Base-by-base conservation (phyloP, 1,284 basidiomycete species). In the Ganoderma multipileum region DNA sequence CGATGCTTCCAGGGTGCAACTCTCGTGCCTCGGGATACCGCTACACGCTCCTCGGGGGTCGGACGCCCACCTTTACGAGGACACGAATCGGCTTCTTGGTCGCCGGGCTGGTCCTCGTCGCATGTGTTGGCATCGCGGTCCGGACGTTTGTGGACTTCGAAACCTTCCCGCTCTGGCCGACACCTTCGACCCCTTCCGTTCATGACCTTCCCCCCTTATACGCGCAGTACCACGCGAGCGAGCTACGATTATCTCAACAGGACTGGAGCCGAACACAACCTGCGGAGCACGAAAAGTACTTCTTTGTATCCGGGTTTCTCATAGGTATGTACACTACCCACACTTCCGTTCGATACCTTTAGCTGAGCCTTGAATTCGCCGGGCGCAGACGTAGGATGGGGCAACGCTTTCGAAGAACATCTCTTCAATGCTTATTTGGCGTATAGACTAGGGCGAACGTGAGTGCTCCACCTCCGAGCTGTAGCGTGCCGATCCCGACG, bases 361-460 rank as follows among this genome's bases (percentile, higher is more conserved):
- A 7, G 52, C 52, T 33, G 28, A 55, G 16, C 20, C 28, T 4
- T 14, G 8, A 26, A 26, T 3, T 50, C 28, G 3, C 2, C n/a
- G 26, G 2, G 5, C 28, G 2, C 20, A 72, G 71, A 60, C 2
- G 61, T 64, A 14, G 71, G 71, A 1, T 89, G 87, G 87, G 88
- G 88, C 9, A 89, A 89, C 66, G 80, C 78, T 4, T 80, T 89
- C 78, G 84, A 89, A 63, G 87, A 88, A 65, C 81, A 85, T 68
- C 59, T 87, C 2, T 71, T 88, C 54, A 84, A 84, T 65, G 80
- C 86, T 0, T 80, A 86, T 59, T 75, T 89, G 0, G 85, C 88
- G 0, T 80, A 83, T 61, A 74, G 79, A 18, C 74, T 84, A 0
- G 79, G 80, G 33, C 75, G 86, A 70, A 79, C 83, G 84, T 87